These are phyloP conservation scores for Penicillium sp. DNA, from an alignment of 2,329 filamentous ascomycete species.

Conservation along the genomic window DNA sequence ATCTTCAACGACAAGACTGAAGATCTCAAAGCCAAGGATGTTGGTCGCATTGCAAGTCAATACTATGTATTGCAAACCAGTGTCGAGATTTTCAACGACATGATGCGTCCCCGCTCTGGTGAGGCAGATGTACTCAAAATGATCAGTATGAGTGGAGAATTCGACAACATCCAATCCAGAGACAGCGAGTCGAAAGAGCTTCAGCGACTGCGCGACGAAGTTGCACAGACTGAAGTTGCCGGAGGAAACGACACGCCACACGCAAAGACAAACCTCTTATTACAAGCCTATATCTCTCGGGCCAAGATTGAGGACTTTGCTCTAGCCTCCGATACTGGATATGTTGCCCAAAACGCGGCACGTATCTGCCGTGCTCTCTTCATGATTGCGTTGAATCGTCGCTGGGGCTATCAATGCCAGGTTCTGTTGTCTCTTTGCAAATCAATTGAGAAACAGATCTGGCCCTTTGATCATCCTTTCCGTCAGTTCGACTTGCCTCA, in stretches of 20 bases:
- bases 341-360: conserved; percentile 92
- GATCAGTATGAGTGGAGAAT: conserved; percentile 97
- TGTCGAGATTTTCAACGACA: conserved; percentile 91
- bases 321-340: conserved; percentile 84
- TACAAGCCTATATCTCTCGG: conserved; percentile 91
- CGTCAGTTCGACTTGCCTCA: conserved; percentile 90
- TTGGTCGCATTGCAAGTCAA: conserved; percentile 94
- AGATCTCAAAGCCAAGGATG: conserved; percentile 88
- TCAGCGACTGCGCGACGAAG: conserved; percentile 66
- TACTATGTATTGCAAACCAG: conserved; percentile 93
- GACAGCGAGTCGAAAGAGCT: conserved; percentile 89
- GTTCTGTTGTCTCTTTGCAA: conserved; percentile 90
- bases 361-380: conserved; percentile 93
- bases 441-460: conserved; percentile 93
- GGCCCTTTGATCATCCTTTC: conserved; percentile 92
- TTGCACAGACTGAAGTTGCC: conserved; percentile 74
- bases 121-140: conserved; percentile 93
- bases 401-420: conserved; percentile 93
- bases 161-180: conserved; percentile 91
- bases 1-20: conserved; percentile 96
- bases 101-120: conserved; percentile 82
- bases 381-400: conserved; percentile 92
- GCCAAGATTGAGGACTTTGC: conserved; percentile 90
- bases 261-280: conserved; percentile 89
- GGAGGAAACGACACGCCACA: conserved; percentile 67